Conservation (phyloP, 768 basidiomycete species). For the Kwoniella shandongensis region DNA sequence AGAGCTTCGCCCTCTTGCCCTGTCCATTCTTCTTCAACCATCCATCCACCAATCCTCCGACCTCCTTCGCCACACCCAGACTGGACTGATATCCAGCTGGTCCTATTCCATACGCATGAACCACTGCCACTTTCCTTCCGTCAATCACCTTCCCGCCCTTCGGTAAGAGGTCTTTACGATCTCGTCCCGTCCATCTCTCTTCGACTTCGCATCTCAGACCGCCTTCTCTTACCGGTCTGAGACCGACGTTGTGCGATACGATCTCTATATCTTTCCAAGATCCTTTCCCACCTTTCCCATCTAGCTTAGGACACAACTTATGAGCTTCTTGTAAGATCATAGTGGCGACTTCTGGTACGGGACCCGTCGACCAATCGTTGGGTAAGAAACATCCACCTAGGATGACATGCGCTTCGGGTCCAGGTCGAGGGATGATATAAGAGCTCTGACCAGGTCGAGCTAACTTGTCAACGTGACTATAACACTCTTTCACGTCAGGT, state of each 20-base stretch:
- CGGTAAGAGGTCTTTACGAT: slow-evolving; percentile 14
- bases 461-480: slow-evolving; percentile 4
- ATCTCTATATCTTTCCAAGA: slow-evolving; percentile 56
- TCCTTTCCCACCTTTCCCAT: slow-evolving; percentile 52
- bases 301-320: slow-evolving; percentile 56
- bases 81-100: slow-evolving; percentile 47
- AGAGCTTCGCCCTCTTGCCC: slow-evolving; percentile 9
- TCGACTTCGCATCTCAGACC: slow-evolving; percentile 65
- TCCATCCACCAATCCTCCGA: slow-evolving; percentile 10
- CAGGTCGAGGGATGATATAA: slow-evolving; percentile 67
- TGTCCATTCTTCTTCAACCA: slow-evolving; percentile 6
- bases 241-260: slow-evolving; percentile 62
- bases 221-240: slow-evolving; percentile 61
- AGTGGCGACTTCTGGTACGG: slow-evolving; percentile 55
- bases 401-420: slow-evolving; percentile 56
- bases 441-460: slow-evolving; percentile 34
- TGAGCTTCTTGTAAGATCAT: slow-evolving; percentile 57
- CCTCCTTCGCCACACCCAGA: slow-evolving; percentile 50
- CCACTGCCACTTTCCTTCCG: slow-evolving; percentile 52
- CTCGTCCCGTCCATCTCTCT: slow-evolving; percentile 36
- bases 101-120: slow-evolving; percentile 67
- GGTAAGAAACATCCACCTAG: slow-evolving; percentile 63
- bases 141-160: slow-evolving; percentile 30
- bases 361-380: slow-evolving; percentile 59
- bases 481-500: slow-evolving; percentile 60